Conservation (phyloP, 768 basidiomycete species). For the Lactarius indigo region DNA sequence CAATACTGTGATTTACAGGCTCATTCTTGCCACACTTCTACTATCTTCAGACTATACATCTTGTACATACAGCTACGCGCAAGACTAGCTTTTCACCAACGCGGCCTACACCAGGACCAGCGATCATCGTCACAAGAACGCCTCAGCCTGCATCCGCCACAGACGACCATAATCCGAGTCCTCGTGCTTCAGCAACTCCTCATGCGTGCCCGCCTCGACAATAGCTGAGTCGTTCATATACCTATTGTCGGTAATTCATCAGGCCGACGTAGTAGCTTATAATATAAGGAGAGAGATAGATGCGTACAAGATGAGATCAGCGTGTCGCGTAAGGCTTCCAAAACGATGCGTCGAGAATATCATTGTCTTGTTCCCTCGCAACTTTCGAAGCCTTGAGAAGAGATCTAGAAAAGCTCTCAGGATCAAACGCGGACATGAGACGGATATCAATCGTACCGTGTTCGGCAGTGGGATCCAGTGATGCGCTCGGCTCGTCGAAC, state of each 20-base stretch:
- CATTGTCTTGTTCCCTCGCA: constrained; percentile 80
- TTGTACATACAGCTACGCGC: no score
- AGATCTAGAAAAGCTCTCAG: constrained; percentile 41
- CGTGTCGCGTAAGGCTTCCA: constrained; percentile 67
- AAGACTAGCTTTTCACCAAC: not conserved
- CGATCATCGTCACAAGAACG: constrained; percentile 44
- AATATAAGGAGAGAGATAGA: not conserved
- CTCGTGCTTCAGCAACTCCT: constrained; percentile 46
- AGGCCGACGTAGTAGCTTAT: not conserved
- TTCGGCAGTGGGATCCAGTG: constrained; percentile 71
- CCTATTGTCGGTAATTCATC: constrained; percentile 34
- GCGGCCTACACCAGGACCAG: not conserved
- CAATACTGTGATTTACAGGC: no score
- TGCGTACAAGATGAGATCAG: constrained; percentile 19
- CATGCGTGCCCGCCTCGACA: constrained; percentile 65
- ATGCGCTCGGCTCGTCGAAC: constrained; percentile 75
- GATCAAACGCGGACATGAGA: not conserved
- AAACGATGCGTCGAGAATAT: constrained; percentile 72
- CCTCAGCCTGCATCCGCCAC: constrained; percentile 71
- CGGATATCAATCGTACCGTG: constrained; percentile 44
- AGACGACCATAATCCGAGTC: constrained; percentile 66
- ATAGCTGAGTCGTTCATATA: constrained; percentile 65
- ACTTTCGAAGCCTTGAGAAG: constrained; percentile 61
- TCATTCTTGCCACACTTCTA: no score
- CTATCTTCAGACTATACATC: no score